Evolutionary conservation across 768 basidiomycete genomes (phyloP).

Genomic region (Phlebiopsis gigantea): DNA sequence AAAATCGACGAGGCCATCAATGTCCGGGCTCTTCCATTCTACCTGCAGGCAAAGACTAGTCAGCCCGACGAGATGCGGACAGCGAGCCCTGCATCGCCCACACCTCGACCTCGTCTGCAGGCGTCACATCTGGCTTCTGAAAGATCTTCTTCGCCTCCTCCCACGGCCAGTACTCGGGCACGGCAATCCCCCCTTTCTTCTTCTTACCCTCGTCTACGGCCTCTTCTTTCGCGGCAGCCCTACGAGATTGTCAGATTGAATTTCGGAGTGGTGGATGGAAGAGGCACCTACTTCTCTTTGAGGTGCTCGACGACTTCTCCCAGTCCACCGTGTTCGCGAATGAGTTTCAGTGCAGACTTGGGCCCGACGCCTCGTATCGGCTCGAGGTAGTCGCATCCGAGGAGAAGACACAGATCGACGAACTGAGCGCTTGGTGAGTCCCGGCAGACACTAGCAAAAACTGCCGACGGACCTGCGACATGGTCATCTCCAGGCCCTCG

Average conservation of each 20-base stretch:
- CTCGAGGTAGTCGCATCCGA: conserved; percentile 98
- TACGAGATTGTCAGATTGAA: no score
- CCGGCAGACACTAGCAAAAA: neutral
- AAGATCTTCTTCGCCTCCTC: conserved; percentile 92
- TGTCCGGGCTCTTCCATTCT: conserved; percentile 91
- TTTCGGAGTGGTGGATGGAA: no score
- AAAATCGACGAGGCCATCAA: conserved; percentile 92
- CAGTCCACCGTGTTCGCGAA: conserved; percentile 76
- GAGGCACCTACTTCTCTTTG: conserved; percentile 56
- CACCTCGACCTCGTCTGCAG: conserved; percentile 84
- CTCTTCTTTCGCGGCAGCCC: conserved; percentile 38
- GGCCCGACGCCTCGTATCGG: conserved; percentile 98
- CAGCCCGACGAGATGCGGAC: neutral
- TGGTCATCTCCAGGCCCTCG: conserved; percentile 86
- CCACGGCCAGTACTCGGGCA: conserved; percentile 98
- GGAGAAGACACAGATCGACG: conserved; percentile 91
- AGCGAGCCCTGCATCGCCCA: conserved; percentile 24
- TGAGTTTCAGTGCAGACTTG: conserved; percentile 89
- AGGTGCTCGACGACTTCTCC: conserved; percentile 72
- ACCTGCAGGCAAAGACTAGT: conserved; percentile 44
- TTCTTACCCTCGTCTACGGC: conserved; percentile 35
- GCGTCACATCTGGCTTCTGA: conserved; percentile 81
- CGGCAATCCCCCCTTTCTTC: conserved; percentile 68
- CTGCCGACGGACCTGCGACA: conserved; percentile 65
- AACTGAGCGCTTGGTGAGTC: conserved; percentile 47